Evolutionary conservation across 768 basidiomycete species (phyloP), one percentile per base, ranked within the genome.

Genomic region (Bullera alba): DNA sequence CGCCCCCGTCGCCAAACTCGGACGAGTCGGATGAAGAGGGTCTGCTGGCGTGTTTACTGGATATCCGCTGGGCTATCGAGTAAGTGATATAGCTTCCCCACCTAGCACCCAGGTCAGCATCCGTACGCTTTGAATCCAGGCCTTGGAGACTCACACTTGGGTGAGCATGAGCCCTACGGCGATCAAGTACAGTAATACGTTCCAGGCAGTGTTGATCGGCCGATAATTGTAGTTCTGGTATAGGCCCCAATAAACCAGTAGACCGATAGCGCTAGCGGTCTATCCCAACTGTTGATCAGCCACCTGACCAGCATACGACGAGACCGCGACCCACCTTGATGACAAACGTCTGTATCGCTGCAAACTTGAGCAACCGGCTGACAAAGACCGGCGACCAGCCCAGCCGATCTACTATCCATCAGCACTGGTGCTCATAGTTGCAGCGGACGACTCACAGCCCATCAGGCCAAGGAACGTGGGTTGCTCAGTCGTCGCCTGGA

Each of bases 401-500:
- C 34, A 65, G 22, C 23, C 63, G 54, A 37, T 65, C 58, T 60
- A 28, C 21, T 48, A 26, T 38, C n/a, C 8, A 29, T 26, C 48
- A 38, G 26, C 19, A n/a, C n/a, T n/a, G 17, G 8, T 2, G 34
- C 4, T 12, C 30, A 32, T 6, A 19, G 14, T n/a, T 23, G 19
- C 10, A 38, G 22, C 4, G n/a, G 5, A 22, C 5, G 19, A 54
- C 58, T 54, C 32, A 57, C 58, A 65, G 3, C 59, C 59, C 16
- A 58, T 34, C 2, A 65, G 43, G 0, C 60, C 63, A 35, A 65
- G 15, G 37, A 65, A 65, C 5, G 57, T 58, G 2, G 50, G 37
- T 32, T 65, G 63, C 36, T 65, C 63, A 4, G 60, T 61, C 17
- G 63, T 65, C 2, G 63, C 63, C 51, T 65, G 61, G 48, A 63